Percentiles rank a stretch among this genome's conserved stretches.
Evolutionary conservation across 2,329 filamentous ascomycete genomes (phyloP).

Genomic region (Teratosphaeria zuluensis): DNA sequence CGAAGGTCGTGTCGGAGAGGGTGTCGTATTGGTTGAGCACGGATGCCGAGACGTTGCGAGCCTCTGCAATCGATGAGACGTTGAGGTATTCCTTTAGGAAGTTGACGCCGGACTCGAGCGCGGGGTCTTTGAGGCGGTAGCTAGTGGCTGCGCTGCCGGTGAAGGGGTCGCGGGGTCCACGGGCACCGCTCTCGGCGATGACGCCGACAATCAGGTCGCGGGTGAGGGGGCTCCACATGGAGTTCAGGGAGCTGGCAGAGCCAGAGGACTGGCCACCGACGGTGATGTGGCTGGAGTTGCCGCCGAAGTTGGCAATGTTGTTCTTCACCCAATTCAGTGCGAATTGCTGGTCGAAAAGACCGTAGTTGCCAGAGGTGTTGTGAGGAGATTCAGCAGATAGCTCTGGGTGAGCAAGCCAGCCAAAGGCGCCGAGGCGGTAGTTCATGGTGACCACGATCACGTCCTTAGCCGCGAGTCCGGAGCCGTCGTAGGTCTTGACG

Average conservation of each 20-base stretch:
- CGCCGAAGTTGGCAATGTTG: neutral
- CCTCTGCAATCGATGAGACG: neutral
- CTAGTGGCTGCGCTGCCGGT: neutral
- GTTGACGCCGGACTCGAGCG: neutral
- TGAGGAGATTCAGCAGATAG: neutral
- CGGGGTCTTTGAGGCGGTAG: neutral
- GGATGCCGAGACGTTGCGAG: too few relatives aligned
- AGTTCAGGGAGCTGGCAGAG: neutral
- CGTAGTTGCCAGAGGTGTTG: neutral
- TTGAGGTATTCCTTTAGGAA: neutral
- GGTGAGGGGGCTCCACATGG: neutral
- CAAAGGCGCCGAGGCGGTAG: conserved; percentile 51
- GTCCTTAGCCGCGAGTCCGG: conserved; percentile 28
- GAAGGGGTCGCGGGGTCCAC: neutral
- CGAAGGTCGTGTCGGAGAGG: neutral
- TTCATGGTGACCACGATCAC: conserved; percentile 48
- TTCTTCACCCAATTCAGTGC: neutral
- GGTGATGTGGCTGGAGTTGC: neutral
- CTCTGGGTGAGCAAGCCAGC: conserved; percentile 38
- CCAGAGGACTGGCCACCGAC: neutral
- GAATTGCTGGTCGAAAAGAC: neutral
- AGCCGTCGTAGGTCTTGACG: conserved; percentile 38
- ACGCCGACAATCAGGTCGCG: neutral
- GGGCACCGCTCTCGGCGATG: neutral
- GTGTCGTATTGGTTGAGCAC: neutral